Evolutionary conservation across 148 eudicot genomes (phyloP).

Genomic region (Rhododendron williamsianum): DNA sequence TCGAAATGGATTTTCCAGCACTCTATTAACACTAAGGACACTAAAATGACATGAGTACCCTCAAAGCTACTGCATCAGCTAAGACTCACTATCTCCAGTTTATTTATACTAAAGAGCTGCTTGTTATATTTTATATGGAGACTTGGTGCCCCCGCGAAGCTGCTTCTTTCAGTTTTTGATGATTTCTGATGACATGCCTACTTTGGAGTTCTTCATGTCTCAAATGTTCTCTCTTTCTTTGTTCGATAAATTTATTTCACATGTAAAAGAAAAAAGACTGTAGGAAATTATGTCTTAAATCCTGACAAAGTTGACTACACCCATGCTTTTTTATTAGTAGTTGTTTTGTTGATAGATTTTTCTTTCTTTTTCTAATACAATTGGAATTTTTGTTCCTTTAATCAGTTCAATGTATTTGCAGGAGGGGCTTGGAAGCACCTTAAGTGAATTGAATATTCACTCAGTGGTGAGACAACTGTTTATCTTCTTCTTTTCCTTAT

Average conservation of each 20-base stretch:
- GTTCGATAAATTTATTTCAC: neutral
- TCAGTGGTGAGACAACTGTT: constrained; percentile 51
- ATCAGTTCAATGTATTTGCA: constrained; percentile 24
- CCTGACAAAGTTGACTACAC: neutral
- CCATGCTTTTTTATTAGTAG: neutral
- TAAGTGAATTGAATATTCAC: constrained; percentile 43
- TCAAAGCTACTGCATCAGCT: no score
- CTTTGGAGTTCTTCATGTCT: neutral
- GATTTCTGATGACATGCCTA: neutral
- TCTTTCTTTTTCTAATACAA: neutral
- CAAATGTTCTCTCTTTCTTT: neutral
- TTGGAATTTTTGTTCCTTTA: neutral
- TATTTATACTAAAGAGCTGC: neutral
- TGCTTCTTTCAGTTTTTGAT: neutral
- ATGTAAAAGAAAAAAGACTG: neutral
- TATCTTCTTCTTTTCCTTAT: neutral
- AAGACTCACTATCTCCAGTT: neutral
- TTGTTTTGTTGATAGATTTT: neutral
- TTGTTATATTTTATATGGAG: neutral
- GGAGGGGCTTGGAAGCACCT: constrained; percentile 48
- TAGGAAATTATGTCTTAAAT: neutral
- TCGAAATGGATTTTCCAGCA: no score
- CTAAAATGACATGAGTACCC: no score
- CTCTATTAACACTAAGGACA: no score
- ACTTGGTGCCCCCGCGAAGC: neutral